phyloP scores from a whole-genome alignment of 345 rosid genomes.

The Turritis glabra region DNA sequence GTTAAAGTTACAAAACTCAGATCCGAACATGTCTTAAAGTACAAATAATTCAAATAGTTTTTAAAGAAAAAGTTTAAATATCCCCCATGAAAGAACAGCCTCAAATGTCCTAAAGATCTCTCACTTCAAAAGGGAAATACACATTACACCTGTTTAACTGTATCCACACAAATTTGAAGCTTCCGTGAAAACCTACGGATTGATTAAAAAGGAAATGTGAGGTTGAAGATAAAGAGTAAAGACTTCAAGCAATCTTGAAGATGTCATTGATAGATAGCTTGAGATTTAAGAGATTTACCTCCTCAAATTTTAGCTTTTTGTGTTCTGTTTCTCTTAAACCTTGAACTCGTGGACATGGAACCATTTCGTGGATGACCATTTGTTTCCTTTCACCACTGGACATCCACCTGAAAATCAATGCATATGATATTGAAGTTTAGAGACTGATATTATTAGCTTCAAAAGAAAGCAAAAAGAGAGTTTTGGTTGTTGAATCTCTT shows the following conservation, averaged over 20 bases:
- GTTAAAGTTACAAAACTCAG: slow-evolving; percentile 11
- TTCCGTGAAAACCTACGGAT: slow-evolving; percentile 10
- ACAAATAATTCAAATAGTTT: slow-evolving; percentile 2
- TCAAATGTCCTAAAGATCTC: slow-evolving; percentile 21
- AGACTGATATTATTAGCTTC: slow-evolving; percentile 8
- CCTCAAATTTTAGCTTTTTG: neutral
- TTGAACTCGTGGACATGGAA: slow-evolving; percentile 76
- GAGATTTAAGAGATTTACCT: slow-evolving; percentile 29
- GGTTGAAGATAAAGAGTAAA: neutral
- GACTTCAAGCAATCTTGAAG: neutral
- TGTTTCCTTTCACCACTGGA: slow-evolving; percentile 89
- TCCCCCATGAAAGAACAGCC: slow-evolving; percentile 25
- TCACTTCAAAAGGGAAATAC: slow-evolving; percentile 22
- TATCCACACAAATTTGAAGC: slow-evolving; percentile 19
- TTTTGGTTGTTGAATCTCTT: neutral
- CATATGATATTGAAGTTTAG: slow-evolving; percentile 4
- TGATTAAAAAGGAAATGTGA: neutral
- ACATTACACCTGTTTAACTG: slow-evolving; percentile 17
- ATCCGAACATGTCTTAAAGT: slow-evolving; percentile 14
- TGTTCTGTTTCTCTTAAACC: slow-evolving; percentile 38
- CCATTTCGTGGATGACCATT: slow-evolving; percentile 99
- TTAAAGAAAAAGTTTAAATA: slow-evolving; percentile 10
- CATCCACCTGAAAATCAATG: slow-evolving; percentile 70
- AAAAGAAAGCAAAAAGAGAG: neutral
- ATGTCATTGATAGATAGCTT: neutral